Percentiles rank a stretch among this genome's conserved stretches.
Conservation (phyloP, 257 asterid genomes). For the Solanum habrochaites region DNA sequence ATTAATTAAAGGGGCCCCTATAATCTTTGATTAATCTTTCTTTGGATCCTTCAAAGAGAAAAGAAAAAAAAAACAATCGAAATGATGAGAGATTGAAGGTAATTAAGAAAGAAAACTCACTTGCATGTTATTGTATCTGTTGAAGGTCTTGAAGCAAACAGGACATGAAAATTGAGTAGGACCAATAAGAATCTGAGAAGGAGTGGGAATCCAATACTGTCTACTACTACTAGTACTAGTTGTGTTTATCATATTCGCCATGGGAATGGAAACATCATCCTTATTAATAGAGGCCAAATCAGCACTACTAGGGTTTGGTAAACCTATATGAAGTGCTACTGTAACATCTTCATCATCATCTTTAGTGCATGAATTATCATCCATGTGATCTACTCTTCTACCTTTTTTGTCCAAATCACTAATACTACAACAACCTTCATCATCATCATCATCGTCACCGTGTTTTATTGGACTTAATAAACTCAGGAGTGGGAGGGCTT, state of each 20-base stretch:
- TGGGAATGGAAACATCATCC: slow-evolving; percentile 1
- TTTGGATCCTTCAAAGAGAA: not conserved
- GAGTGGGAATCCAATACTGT: slow-evolving; percentile 93
- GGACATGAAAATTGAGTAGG: slow-evolving; percentile 92
- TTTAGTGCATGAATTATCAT: not conserved
- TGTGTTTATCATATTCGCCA: slow-evolving; percentile 5
- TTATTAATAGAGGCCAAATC: slow-evolving; percentile 44
- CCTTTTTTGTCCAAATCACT: not conserved
- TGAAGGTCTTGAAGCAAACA: slow-evolving; percentile 80
- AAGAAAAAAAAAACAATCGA: too few relatives aligned
- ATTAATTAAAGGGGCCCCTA: not conserved
- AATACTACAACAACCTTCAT: not conserved
- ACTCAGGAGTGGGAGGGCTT: slow-evolving; percentile 53
- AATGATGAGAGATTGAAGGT: too few relatives aligned
- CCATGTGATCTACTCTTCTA: not conserved
- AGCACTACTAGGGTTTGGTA: slow-evolving; percentile 88
- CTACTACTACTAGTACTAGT: slow-evolving; percentile 6
- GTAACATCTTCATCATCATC: slow-evolving; percentile 29
- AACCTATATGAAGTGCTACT: slow-evolving; percentile 75
- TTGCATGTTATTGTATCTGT: slow-evolving; percentile 96
- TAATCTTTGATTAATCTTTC: not conserved
- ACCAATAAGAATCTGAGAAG: slow-evolving; percentile 91
- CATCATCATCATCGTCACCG: not conserved
- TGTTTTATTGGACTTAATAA: not conserved
- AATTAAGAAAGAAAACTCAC: slow-evolving; percentile 16